A percentile compares a stretch with the other conserved stretches of the same genome.
These are phyloP conservation scores for Closterium sp. DNA, from an alignment of 139 green algal species.

Conservation along the genomic window DNA sequence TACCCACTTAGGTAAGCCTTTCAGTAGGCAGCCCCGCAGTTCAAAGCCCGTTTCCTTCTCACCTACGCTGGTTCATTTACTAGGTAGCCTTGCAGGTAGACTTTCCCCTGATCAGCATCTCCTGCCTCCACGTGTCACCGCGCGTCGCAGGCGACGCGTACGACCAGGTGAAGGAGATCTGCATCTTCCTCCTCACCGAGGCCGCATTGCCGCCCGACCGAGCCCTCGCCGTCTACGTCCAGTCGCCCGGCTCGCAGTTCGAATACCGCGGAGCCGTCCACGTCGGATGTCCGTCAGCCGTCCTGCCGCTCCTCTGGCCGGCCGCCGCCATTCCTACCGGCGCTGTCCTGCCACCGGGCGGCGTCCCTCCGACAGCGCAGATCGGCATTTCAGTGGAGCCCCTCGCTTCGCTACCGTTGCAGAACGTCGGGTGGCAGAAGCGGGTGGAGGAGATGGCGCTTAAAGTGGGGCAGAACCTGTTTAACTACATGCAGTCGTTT, in stretches of 20 bases:
- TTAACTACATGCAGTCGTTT: slow-evolving; percentile 53
- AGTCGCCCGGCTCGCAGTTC: slow-evolving; percentile 36
- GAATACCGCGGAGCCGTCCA: slow-evolving; percentile 53
- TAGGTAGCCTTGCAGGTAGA: too few relatives aligned
- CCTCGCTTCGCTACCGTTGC: slow-evolving; percentile 22
- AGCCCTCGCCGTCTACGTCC: slow-evolving; percentile 55
- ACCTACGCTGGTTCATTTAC: background rate
- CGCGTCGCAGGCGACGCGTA: slow-evolving; percentile 31
- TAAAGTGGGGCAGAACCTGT: slow-evolving; percentile 44
- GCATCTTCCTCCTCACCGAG: slow-evolving; percentile 46
- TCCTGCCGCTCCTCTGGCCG: slow-evolving; percentile 50
- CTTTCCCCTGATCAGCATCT: background rate
- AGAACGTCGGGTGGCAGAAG: slow-evolving; percentile 23
- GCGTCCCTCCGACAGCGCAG: slow-evolving; percentile 15
- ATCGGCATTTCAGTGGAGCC: slow-evolving; percentile 58
- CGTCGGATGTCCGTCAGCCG: slow-evolving; percentile 37
- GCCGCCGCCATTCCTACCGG: background rate
- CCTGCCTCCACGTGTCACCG: background rate
- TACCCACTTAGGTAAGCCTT: background rate
- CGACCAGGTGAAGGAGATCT: slow-evolving; percentile 46
- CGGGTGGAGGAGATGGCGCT: slow-evolving; percentile 30
- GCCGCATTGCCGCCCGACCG: slow-evolving; percentile 13
- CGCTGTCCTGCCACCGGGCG: background rate
- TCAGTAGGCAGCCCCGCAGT: background rate
- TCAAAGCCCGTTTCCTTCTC: background rate